Evolutionary conservation across 768 basidiomycete genomes (phyloP).

Genomic region (Russula emetica): DNA sequence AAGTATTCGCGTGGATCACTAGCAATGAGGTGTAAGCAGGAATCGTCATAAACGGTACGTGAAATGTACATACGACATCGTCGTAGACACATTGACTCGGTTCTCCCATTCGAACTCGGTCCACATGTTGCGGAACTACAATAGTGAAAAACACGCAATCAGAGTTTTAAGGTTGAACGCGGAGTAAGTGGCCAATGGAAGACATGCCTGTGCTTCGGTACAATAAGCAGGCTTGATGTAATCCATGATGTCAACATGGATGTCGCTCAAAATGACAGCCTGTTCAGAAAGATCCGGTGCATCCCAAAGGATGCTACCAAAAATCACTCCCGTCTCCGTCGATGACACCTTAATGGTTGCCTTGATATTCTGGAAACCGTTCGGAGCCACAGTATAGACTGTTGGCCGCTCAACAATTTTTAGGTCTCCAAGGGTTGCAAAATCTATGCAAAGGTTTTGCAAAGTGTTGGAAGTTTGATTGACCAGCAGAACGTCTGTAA

Average conservation of each 20-base stretch:
- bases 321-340: constrained; percentile 97
- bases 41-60: neutral
- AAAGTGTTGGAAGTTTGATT: constrained; percentile 93
- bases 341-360: constrained; percentile 98
- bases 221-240: constrained; percentile 97
- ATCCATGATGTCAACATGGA: constrained; percentile 98
- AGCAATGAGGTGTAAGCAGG: constrained; percentile 3
- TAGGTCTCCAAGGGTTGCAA: constrained; percentile 94
- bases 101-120: constrained; percentile 99
- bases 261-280: constrained; percentile 93
- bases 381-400: constrained; percentile 89
- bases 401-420: constrained; percentile 96
- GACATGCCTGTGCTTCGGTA: constrained; percentile 81
- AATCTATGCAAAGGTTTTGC: constrained; percentile 95
- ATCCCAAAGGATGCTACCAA: constrained; percentile 97
- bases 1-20: constrained; percentile 88
- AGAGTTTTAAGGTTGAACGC: neutral
- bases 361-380: constrained; percentile 98
- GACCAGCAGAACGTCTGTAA: constrained; percentile 85
- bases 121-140: constrained; percentile 95
- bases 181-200: neutral
- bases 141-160: constrained; percentile 2
- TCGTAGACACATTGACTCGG: constrained; percentile 86
- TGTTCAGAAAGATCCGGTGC: constrained; percentile 82
- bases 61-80: constrained; percentile 60